phyloP scores from a whole-genome alignment of 768 basidiomycete species.

The Rhizopogon roseolus region DNA sequence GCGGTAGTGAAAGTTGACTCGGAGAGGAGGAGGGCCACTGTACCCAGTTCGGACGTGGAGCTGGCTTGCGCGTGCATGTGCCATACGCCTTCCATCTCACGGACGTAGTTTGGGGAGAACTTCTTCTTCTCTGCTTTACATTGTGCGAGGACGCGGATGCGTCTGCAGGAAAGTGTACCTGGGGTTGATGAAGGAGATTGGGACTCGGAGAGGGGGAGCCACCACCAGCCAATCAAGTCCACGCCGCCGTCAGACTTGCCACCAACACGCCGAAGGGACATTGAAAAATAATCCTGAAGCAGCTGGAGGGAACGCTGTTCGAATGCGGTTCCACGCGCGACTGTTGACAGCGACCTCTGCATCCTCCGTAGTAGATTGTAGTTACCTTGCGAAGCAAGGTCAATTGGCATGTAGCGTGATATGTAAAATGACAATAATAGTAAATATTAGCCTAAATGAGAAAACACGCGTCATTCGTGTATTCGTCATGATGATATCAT shows the following conservation, averaged over 20 bases:
- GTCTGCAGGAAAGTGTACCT: slow-evolving; percentile 29
- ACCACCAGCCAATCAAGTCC: slow-evolving; percentile 93
- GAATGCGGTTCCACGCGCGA: slow-evolving; percentile 69
- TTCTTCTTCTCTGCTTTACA: slow-evolving; percentile 91
- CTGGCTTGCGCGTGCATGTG: slow-evolving; percentile 25
- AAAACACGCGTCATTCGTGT: too few relatives aligned
- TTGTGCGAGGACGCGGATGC: slow-evolving; percentile 77
- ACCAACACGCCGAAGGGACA: slow-evolving; percentile 76
- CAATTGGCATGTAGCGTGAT: too few relatives aligned
- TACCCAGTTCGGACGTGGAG: slow-evolving; percentile 5
- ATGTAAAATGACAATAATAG: too few relatives aligned
- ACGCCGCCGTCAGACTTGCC: slow-evolving; percentile 89
- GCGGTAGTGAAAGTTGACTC: slow-evolving; percentile 75
- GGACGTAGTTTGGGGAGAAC: slow-evolving; percentile 71
- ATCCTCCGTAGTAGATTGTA: too few relatives aligned
- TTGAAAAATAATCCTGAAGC: slow-evolving; percentile 63
- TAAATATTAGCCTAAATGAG: too few relatives aligned
- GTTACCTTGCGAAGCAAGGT: too few relatives aligned
- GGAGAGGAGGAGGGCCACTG: slow-evolving; percentile 74
- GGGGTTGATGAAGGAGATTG: neutral
- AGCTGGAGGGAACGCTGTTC: slow-evolving; percentile 63
- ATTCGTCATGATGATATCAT: too few relatives aligned
- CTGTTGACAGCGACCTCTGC: slow-evolving; percentile 33
- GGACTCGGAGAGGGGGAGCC: slow-evolving; percentile 47
- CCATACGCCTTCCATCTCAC: slow-evolving; percentile 90